Evolutionary conservation across 2,329 filamentous ascomycete genomes (phyloP).

Genomic region (Curvularia sp.): DNA sequence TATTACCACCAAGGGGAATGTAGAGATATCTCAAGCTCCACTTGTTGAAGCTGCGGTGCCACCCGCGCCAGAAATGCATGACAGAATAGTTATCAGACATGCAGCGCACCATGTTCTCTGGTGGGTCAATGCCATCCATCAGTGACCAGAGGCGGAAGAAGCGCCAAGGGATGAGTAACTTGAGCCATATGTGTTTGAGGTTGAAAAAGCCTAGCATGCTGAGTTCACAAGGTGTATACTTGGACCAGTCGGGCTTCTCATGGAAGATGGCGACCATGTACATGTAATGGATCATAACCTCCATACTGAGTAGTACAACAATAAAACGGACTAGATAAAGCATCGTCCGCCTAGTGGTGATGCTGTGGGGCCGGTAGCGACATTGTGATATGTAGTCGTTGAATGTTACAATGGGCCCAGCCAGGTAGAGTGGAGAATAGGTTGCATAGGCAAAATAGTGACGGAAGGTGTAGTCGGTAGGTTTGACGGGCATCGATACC

Average conservation of each 20-base stretch:
- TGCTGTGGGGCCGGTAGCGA: constrained; percentile 74
- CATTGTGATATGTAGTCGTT: constrained; percentile 95
- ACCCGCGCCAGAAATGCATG: constrained; percentile 90
- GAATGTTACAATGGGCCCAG: constrained; percentile 94
- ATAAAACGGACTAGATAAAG: constrained; percentile 85
- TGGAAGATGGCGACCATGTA: constrained; percentile 94
- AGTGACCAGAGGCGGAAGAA: constrained; percentile 97
- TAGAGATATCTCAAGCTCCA: constrained; percentile 96
- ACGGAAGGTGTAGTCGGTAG: constrained; percentile 75
- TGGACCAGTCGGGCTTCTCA: constrained; percentile 76
- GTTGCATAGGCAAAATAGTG: constrained; percentile 90
- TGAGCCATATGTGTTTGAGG: constrained; percentile 96
- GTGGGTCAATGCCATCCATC: constrained; percentile 88
- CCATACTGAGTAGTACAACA: constrained; percentile 84
- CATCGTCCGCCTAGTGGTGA: constrained; percentile 73
- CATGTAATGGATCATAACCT: constrained; percentile 82
- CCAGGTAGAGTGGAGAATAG: constrained; percentile 91
- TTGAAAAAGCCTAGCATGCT: constrained; percentile 94
- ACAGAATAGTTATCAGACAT: constrained; percentile 94
- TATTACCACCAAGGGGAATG: constrained; percentile 81
- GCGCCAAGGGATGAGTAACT: constrained; percentile 95
- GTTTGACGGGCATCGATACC: constrained; percentile 74
- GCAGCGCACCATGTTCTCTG: constrained; percentile 98
- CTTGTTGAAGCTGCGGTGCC: constrained; percentile 94
- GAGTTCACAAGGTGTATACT: constrained; percentile 86